These are phyloP conservation scores for Marchantia polymorpha DNA, from an alignment of 225 moss, liverwort and hornwort species.

Conservation along the genomic window DNA sequence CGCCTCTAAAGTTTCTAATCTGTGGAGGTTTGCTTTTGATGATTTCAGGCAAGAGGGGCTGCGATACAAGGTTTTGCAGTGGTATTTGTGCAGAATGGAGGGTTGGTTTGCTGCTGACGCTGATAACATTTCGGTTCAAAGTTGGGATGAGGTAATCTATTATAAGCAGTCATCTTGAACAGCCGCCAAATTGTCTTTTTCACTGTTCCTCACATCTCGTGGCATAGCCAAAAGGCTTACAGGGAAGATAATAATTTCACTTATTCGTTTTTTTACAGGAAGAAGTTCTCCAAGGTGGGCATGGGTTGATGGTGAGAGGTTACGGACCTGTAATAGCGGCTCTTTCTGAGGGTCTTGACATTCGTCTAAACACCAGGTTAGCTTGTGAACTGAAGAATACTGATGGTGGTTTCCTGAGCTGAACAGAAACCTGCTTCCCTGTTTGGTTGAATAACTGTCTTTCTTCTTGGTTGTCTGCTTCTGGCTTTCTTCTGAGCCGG, in stretches of 20 bases:
- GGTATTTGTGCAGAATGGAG: slow-evolving; percentile 98
- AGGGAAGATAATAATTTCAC: background rate
- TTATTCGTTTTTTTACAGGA: slow-evolving; percentile 48
- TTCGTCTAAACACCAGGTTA: slow-evolving; percentile 76
- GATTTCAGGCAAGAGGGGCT: slow-evolving; percentile 81
- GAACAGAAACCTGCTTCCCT: background rate
- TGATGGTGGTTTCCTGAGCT: background rate
- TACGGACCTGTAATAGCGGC: slow-evolving; percentile 79
- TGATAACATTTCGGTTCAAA: slow-evolving; percentile 89
- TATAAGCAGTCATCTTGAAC: background rate
- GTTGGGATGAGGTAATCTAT: slow-evolving; percentile 86
- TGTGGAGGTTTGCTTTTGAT: background rate
- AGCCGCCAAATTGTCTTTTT: background rate
- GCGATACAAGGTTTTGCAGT: slow-evolving; percentile 87
- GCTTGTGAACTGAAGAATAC: background rate
- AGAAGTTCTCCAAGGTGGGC: slow-evolving; percentile 92
- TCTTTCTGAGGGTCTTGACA: slow-evolving; percentile 84
- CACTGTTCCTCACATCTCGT: background rate
- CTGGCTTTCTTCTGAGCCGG: too few species aligned
- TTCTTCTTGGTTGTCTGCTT: too few species aligned
- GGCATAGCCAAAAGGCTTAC: background rate
- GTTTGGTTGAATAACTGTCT: background rate
- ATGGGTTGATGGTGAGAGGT: slow-evolving; percentile 93
- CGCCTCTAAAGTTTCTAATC: background rate
- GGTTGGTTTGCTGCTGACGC: slow-evolving; percentile 99